phyloP scores from a whole-genome alignment of 148 eudicot species.

The Selenicereus undatus region DNA sequence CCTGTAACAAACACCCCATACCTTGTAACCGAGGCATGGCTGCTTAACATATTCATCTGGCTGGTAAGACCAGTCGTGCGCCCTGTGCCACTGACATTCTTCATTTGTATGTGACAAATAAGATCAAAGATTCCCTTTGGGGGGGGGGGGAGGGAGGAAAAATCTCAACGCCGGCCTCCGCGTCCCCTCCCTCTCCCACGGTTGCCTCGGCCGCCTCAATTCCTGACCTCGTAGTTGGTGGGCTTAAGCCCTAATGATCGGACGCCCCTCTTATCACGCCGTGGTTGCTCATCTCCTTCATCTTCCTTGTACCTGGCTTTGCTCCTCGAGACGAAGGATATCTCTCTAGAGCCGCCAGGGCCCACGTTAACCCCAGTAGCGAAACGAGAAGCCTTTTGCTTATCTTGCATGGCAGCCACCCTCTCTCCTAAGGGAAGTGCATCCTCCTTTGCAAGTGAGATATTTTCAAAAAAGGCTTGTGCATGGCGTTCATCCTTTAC shows the following conservation, averaged over 20 bases:
- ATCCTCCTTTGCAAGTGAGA: constrained; percentile 73
- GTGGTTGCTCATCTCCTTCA: constrained; percentile 48
- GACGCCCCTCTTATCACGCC: constrained; percentile 62
- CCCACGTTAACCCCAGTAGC: constrained; percentile 53
- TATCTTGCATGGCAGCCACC: constrained; percentile 43
- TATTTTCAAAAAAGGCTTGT: constrained; percentile 57
- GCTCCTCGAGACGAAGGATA: constrained; percentile 66
- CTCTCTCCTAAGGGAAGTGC: constrained; percentile 79
- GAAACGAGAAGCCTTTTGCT: constrained; percentile 27
- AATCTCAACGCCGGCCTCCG: constrained; percentile 43
- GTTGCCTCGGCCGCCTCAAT: constrained; percentile 44
- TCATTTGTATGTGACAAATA: background rate
- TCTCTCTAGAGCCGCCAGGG: constrained; percentile 85
- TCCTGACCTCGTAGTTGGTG: constrained; percentile 35
- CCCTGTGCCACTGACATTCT: background rate
- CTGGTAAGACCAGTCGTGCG: too few species aligned
- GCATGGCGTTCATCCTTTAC: constrained; percentile 94
- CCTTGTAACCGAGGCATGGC: background rate
- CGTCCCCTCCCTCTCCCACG: constrained; percentile 44
- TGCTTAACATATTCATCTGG: background rate
- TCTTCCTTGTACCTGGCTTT: constrained; percentile 65
- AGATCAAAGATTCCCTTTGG: background rate
- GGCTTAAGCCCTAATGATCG: constrained; percentile 69
- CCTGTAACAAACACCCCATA: background rate
- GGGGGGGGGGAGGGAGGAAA: too few species aligned